phyloP scores from a whole-genome alignment of 345 rosid species.

The Salix arbutifolia region DNA sequence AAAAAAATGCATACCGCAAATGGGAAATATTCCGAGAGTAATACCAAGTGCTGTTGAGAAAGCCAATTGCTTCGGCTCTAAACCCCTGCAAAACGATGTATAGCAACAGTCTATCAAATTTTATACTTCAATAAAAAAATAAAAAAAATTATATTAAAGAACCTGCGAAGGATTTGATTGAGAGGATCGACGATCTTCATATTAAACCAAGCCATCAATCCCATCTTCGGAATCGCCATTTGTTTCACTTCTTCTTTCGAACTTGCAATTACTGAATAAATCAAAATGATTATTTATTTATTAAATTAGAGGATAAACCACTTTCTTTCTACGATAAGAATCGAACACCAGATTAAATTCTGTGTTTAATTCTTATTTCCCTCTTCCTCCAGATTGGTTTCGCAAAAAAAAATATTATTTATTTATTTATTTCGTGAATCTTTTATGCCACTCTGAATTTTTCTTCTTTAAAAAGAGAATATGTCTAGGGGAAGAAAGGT shows the following conservation, averaged over 20 bases:
- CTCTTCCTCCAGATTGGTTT: background rate
- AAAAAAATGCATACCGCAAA: constrained; percentile 52
- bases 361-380: background rate
- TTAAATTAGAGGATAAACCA: too few species aligned
- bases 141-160: background rate
- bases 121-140: background rate
- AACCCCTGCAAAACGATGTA: constrained; percentile 41
- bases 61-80: constrained; percentile 86
- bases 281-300: too few species aligned
- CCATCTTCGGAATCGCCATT: constrained; percentile 36
- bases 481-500: background rate
- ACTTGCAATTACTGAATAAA: too few species aligned
- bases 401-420: too few species aligned
- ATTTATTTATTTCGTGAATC: too few species aligned
- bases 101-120: background rate
- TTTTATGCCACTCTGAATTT: too few species aligned
- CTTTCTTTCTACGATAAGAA: too few species aligned
- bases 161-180: constrained; percentile 69
- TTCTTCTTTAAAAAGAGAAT: background rate
- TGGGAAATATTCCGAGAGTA: constrained; percentile 83
- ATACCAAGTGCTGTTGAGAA: constrained; percentile 87
- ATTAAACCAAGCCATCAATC: constrained; percentile 44
- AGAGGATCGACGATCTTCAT: constrained; percentile 67
- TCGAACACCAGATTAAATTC: background rate
- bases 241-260: background rate